A percentile compares a stretch with the other conserved stretches of the same genome.
These are phyloP conservation scores for Begonia fuchsioides DNA, from an alignment of 306 rosid genomes.

Conservation along the genomic window DNA sequence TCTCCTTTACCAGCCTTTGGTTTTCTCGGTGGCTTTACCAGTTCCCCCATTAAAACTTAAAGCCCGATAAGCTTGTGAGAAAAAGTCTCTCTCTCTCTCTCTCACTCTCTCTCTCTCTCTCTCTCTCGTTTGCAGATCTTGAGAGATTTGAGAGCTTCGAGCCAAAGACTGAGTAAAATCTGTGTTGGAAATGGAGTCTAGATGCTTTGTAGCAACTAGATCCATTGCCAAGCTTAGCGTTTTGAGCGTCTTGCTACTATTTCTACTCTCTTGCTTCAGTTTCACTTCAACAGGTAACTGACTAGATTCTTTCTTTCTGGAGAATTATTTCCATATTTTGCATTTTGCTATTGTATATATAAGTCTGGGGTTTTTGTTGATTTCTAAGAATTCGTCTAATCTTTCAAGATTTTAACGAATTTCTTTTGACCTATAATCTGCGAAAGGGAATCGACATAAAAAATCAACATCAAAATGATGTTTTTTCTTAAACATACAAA, in stretches of 20 bases:
- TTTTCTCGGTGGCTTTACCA: too few relatives aligned
- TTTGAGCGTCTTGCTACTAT: conserved; percentile 25
- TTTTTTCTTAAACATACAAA: too few relatives aligned
- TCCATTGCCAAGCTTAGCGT: conserved; percentile 31
- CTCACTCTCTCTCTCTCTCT: too few relatives aligned
- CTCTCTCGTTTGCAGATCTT: conserved; percentile 27
- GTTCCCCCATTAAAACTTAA: too few relatives aligned
- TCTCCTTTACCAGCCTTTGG: too few relatives aligned
- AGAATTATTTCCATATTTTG: background rate
- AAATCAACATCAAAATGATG: too few relatives aligned
- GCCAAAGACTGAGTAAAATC: conserved; percentile 4
- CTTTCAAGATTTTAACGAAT: conserved; percentile 7
- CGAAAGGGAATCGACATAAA: background rate
- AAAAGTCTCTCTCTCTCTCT: too few relatives aligned
- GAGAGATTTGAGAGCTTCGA: conserved; percentile 9
- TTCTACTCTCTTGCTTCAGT: conserved; percentile 37
- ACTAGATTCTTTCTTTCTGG: background rate
- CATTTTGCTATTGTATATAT: conserved; percentile 3
- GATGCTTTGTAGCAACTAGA: conserved; percentile 21
- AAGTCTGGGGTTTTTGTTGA: conserved; percentile 1
- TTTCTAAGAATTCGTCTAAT: conserved; percentile 11
- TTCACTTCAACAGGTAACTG: conserved; percentile 65
- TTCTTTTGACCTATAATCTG: background rate
- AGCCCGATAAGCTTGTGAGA: too few relatives aligned
- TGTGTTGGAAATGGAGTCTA: conserved; percentile 34